Conservation (phyloP, 2,329 filamentous ascomycete species). For the Taxawa tesnikishii region DNA sequence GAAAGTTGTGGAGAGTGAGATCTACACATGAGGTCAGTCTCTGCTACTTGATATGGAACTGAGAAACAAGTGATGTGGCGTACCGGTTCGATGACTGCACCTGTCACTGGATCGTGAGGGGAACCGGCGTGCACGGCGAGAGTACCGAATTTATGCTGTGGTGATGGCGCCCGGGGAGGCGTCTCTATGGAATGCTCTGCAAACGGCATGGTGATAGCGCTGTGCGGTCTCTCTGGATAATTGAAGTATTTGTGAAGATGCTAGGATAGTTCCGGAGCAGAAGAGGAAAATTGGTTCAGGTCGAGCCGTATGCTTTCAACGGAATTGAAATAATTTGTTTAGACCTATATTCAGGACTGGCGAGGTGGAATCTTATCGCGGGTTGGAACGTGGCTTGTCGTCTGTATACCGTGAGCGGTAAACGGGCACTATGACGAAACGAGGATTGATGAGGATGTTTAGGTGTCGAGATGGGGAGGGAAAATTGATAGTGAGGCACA, state of each 20-base stretch:
- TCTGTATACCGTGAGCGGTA: too few relatives aligned
- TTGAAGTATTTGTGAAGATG: conserved; percentile 2
- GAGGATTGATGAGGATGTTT: too few relatives aligned
- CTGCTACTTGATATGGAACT: not conserved
- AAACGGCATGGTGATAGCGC: not conserved
- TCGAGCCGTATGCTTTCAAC: too few relatives aligned
- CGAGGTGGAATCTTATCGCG: too few relatives aligned
- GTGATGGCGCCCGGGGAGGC: conserved; percentile 59
- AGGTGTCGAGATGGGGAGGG: too few relatives aligned
- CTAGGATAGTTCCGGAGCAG: too few relatives aligned
- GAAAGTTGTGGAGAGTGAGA: conserved; percentile 93
- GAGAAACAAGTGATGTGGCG: conserved; percentile 1
- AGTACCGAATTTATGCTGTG: conserved; percentile 75
- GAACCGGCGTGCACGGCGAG: conserved; percentile 89
- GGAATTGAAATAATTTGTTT: too few relatives aligned
- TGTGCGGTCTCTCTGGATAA: conserved; percentile 11
- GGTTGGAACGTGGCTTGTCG: too few relatives aligned
- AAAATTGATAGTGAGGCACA: too few relatives aligned
- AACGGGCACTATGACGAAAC: too few relatives aligned
- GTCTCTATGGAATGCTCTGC: conserved; percentile 52
- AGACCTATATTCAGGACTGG: too few relatives aligned
- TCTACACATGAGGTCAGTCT: conserved; percentile 30
- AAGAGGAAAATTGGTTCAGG: too few relatives aligned
- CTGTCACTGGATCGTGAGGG: conserved; percentile 80
- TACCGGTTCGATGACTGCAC: conserved; percentile 83